Percentiles rank a stretch among this genome's conserved stretches.
Evolutionary conservation across 2,329 filamentous ascomycete genomes (phyloP).

Genomic region (Dactylellina cionopaga): DNA sequence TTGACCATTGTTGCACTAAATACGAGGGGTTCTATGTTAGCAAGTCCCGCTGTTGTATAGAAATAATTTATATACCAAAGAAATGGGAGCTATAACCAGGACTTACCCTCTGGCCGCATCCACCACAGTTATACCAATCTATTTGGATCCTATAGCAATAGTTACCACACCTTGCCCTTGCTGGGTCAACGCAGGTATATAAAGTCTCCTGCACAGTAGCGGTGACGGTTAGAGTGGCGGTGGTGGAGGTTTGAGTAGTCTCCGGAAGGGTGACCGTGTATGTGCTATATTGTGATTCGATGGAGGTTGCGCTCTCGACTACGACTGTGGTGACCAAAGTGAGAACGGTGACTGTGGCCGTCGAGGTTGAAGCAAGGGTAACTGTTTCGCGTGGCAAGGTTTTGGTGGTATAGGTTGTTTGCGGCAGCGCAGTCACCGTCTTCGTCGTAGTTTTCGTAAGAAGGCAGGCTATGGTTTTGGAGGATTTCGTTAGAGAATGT

Average conservation of each 20-base stretch:
- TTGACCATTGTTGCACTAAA: conserved; percentile 14
- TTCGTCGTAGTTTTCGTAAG: conserved; percentile 34
- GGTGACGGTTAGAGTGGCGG: conserved; percentile 13
- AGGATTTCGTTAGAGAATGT: background rate
- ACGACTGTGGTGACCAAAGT: conserved; percentile 31
- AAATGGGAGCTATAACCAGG: too few species aligned
- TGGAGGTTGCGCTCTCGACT: conserved; percentile 8
- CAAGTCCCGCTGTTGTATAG: background rate
- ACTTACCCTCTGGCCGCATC: conserved; percentile 12
- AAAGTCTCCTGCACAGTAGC: conserved; percentile 9
- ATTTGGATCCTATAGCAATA: conserved; percentile 10
- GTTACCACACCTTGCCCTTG: conserved; percentile 1
- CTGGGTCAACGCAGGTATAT: conserved; percentile 16
- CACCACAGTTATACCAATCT: conserved; percentile 39
- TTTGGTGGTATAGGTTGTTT: conserved; percentile 23
- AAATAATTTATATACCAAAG: background rate
- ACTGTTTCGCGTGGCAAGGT: conserved; percentile 31
- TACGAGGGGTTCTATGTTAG: background rate
- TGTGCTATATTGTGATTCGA: conserved; percentile 34
- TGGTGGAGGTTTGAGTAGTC: conserved; percentile 15
- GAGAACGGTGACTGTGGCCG: conserved; percentile 28
- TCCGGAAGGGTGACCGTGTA: conserved; percentile 19
- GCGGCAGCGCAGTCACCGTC: conserved; percentile 17
- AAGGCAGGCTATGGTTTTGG: conserved; percentile 19
- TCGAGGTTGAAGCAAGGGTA: background rate